Conservation (phyloP, 768 basidiomycete genomes). For the Mrakia hoshinonis region DNA sequence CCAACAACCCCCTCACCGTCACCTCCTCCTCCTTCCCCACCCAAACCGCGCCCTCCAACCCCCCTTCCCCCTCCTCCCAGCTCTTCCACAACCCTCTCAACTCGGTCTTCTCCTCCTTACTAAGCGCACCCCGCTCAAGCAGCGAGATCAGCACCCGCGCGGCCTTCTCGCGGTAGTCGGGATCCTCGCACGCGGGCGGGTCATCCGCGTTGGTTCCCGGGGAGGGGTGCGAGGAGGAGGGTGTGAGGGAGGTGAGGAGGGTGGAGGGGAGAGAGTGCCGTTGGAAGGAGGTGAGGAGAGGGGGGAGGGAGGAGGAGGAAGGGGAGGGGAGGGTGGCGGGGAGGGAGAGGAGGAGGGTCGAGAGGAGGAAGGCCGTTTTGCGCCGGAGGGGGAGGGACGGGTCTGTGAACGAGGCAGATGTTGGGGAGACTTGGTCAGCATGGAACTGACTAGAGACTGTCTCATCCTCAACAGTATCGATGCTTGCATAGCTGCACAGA, state of each 20-base stretch:
- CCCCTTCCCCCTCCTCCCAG: constrained; percentile 22
- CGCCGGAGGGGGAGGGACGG: constrained; percentile 67
- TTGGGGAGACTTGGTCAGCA: background rate
- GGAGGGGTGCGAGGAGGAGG: constrained; percentile 17
- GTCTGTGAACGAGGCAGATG: constrained; percentile 47
- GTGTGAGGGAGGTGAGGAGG: constrained; percentile 19
- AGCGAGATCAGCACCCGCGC: constrained; percentile 29
- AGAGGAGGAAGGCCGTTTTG: constrained; percentile 69
- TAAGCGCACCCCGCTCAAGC: constrained; percentile 24
- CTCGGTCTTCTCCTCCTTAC: constrained; percentile 24
- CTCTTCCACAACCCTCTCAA: constrained; percentile 15
- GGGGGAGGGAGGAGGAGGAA: constrained; percentile 27
- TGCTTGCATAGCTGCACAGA: too few relatives aligned
- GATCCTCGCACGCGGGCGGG: constrained; percentile 29
- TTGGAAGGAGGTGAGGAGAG: constrained; percentile 12
- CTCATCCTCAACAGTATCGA: too few relatives aligned
- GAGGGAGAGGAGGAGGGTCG: constrained; percentile 53
- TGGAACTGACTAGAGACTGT: too few relatives aligned
- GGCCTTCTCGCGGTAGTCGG: constrained; percentile 33
- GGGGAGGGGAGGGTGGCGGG: constrained; percentile 22
- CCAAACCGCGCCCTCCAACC: constrained; percentile 25
- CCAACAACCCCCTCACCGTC: constrained; percentile 15
- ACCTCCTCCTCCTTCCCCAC: constrained; percentile 17
- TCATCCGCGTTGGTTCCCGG: constrained; percentile 25
- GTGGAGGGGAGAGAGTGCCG: constrained; percentile 8